A percentile compares a stretch with the other conserved stretches of the same genome.
Evolutionary conservation across 768 basidiomycete genomes (phyloP).

Genomic region (Pulveroboletus sp.): DNA sequence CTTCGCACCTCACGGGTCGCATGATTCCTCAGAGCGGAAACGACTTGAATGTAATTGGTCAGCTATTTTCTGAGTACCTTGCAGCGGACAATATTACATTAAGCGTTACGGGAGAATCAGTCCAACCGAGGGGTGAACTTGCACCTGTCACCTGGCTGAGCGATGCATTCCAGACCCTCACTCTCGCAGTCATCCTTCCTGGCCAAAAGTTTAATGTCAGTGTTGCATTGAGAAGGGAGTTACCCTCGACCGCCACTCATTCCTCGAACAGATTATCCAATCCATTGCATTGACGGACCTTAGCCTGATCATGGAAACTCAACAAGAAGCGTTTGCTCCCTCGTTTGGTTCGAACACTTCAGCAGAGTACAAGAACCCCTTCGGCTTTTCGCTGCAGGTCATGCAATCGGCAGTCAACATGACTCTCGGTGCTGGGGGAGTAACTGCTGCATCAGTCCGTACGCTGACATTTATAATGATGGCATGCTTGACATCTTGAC

Average conservation of each 20-base stretch:
- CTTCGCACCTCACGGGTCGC: slow-evolving; percentile 55
- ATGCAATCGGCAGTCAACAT: slow-evolving; percentile 52
- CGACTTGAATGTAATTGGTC: slow-evolving; percentile 49
- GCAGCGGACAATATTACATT: slow-evolving; percentile 61
- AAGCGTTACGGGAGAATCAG: slow-evolving; percentile 52
- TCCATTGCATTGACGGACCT: slow-evolving; percentile 58
- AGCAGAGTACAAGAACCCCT: slow-evolving; percentile 66
- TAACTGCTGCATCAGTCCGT: slow-evolving; percentile 50
- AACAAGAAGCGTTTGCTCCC: slow-evolving; percentile 54
- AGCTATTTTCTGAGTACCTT: slow-evolving; percentile 63
- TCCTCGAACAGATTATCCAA: slow-evolving; percentile 47
- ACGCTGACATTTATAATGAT: background rate
- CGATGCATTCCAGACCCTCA: slow-evolving; percentile 64
- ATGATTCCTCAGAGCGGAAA: slow-evolving; percentile 59
- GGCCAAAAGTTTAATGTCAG: slow-evolving; percentile 53
- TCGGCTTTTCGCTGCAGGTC: slow-evolving; percentile 70
- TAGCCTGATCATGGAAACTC: slow-evolving; percentile 45
- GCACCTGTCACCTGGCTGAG: slow-evolving; percentile 58
- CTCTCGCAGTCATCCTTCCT: slow-evolving; percentile 55
- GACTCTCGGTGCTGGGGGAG: slow-evolving; percentile 43
- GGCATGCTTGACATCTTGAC: background rate
- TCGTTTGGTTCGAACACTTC: slow-evolving; percentile 54
- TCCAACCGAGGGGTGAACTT: slow-evolving; percentile 51
- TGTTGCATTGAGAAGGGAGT: background rate
- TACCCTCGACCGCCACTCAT: background rate